phyloP scores from a whole-genome alignment of 129 eudicot genomes.

The Artemisia tridentata region DNA sequence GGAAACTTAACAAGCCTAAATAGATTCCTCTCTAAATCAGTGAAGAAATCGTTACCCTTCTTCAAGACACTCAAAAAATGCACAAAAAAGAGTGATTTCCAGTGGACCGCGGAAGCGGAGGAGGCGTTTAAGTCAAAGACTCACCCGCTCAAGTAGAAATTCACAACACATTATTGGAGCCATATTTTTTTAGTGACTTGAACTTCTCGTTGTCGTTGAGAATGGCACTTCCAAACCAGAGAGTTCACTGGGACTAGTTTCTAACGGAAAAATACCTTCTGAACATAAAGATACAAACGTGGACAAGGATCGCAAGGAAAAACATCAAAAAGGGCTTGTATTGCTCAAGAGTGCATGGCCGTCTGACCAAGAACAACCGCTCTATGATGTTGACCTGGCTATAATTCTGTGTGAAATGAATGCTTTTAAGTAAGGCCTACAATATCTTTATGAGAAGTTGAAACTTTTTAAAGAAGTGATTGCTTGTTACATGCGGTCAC shows the following conservation, averaged over 20 bases:
- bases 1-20: too few relatives aligned
- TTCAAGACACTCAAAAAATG: too few relatives aligned
- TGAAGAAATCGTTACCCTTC: too few relatives aligned
- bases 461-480: slow-evolving; percentile 94
- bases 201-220: slow-evolving; percentile 63
- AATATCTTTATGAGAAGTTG: slow-evolving; percentile 89
- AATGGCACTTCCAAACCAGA: slow-evolving; percentile 33
- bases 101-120: too few relatives aligned
- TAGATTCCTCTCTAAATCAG: too few relatives aligned
- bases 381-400: slow-evolving; percentile 87
- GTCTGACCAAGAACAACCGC: slow-evolving; percentile 79
- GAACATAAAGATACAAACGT: slow-evolving; percentile 34
- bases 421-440: slow-evolving; percentile 69
- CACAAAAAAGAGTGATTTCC: too few relatives aligned
- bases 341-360: slow-evolving; percentile 93
- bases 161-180: slow-evolving; percentile 86
- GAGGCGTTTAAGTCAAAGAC: slow-evolving; percentile 95
- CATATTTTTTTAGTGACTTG: slow-evolving; percentile 71
- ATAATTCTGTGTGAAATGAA: slow-evolving; percentile 92
- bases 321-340: slow-evolving; percentile 65
- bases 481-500: slow-evolving; percentile 95
- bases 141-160: slow-evolving; percentile 97
- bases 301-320: slow-evolving; percentile 56
- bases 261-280: slow-evolving; percentile 45
- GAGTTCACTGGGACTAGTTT: background rate